Percentiles rank a stretch among this genome's conserved stretches.
Evolutionary conservation across 768 basidiomycete species (phyloP).

Genomic region (Arthromyces matolae): DNA sequence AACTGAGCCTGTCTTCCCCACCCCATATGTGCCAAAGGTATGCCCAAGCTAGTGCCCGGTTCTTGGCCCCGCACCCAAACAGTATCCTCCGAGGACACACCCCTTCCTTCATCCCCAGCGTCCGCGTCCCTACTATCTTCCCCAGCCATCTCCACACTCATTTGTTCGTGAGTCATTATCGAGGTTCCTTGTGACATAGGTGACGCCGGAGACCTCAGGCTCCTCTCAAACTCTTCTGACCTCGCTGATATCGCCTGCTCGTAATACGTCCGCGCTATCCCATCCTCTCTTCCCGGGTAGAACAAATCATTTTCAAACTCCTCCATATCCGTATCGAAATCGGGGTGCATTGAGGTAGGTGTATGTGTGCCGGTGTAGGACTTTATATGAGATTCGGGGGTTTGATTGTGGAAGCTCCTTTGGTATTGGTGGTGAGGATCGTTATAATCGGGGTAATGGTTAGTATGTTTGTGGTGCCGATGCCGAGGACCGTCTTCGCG

Average conservation of each 20-base stretch:
- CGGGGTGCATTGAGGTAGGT: background rate
- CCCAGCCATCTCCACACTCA: no score
- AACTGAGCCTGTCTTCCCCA: conserved; percentile 1
- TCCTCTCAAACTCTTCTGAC: conserved; percentile 3
- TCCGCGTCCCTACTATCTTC: background rate
- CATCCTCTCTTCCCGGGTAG: background rate
- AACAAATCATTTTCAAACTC: background rate
- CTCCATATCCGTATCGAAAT: background rate
- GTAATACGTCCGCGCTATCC: no score
- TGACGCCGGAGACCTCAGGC: background rate
- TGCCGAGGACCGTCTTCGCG: background rate
- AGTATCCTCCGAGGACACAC: conserved; percentile 12
- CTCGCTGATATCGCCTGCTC: no score
- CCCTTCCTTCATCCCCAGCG: background rate
- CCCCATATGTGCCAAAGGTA: conserved; percentile 1
- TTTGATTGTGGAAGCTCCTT: background rate
- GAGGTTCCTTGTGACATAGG: background rate
- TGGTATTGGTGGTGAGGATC: background rate
- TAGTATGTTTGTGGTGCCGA: background rate
- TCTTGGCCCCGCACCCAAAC: conserved; percentile 6
- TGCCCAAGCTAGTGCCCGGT: background rate
- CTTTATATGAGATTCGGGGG: no score
- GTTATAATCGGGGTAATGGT: background rate
- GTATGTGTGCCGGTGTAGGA: no score
- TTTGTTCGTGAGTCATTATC: background rate